Conservation (phyloP, 2,329 filamentous ascomycete genomes). For the Scorias spongiosa region DNA sequence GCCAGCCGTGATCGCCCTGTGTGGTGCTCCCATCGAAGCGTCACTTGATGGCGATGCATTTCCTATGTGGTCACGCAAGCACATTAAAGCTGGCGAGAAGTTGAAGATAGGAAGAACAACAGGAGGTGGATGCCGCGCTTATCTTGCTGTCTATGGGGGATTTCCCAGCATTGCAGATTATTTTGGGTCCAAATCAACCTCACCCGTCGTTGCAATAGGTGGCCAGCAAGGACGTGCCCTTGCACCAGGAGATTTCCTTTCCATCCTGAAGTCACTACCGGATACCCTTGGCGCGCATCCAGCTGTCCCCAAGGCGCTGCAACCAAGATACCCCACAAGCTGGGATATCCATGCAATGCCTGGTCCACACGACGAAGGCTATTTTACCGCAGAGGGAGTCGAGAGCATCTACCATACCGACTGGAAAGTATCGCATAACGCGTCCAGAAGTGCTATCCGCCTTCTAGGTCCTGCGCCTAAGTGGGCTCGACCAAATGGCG, state of each 20-base stretch:
- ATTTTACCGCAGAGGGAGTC: constrained; percentile 35
- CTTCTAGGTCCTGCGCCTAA: constrained; percentile 42
- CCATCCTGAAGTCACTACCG: constrained; percentile 27
- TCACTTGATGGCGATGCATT: constrained; percentile 34
- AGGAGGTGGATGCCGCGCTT: constrained; percentile 39
- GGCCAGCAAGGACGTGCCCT: constrained; percentile 45
- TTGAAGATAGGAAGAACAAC: constrained; percentile 41
- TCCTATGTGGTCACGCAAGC: constrained; percentile 41
- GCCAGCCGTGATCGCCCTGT: constrained; percentile 40
- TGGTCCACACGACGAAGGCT: constrained; percentile 42
- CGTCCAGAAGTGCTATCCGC: constrained; percentile 44
- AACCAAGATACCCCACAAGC: constrained; percentile 33
- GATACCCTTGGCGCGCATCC: constrained; percentile 17
- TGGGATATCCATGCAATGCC: constrained; percentile 41
- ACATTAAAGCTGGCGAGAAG: constrained; percentile 35
- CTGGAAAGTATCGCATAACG: constrained; percentile 49
- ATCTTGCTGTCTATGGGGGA: constrained; percentile 43
- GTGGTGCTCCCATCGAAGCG: constrained; percentile 39
- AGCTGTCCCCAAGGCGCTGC: constrained; percentile 29
- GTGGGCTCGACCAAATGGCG: constrained; percentile 45
- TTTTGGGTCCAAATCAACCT: constrained; percentile 45
- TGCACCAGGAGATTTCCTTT: constrained; percentile 38
- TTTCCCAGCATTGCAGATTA: constrained; percentile 39
- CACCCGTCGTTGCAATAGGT: constrained; percentile 41
- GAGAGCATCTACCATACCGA: constrained; percentile 41